Percentiles rank a stretch among this genome's conserved stretches.
Evolutionary conservation across 1,284 basidiomycete genomes (phyloP).

Genomic region (Rhodotorula sp.): DNA sequence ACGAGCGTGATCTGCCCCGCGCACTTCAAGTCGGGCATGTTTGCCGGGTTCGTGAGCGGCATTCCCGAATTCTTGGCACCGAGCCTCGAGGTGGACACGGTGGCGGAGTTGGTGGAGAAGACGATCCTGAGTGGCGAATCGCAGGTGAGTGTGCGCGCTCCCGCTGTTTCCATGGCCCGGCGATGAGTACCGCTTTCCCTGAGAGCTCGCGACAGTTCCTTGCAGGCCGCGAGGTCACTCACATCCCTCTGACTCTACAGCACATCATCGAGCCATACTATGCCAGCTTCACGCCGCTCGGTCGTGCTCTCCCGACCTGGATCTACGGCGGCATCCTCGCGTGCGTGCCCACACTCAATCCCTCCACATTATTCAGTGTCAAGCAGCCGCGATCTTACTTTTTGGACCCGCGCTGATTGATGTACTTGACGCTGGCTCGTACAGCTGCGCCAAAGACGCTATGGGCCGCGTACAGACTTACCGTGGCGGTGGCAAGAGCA

Average conservation of each 20-base stretch:
- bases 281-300: conserved; percentile 59
- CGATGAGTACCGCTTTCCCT: too few relatives aligned
- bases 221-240: neutral
- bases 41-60: conserved; percentile 21
- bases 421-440: too few relatives aligned
- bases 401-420: too few relatives aligned
- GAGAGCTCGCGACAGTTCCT: neutral
- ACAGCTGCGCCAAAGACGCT: conserved; percentile 16
- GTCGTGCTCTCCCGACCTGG: conserved; percentile 66
- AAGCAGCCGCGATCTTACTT: too few relatives aligned
- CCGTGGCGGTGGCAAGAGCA: neutral
- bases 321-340: conserved; percentile 54
- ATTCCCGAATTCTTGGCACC: conserved; percentile 23
- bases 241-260: conserved; percentile 46
- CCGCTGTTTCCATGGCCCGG: conserved; percentile 8
- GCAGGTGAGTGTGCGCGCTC: conserved; percentile 54
- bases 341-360: conserved; percentile 8
- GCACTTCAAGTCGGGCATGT: conserved; percentile 24
- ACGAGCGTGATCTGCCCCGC: conserved; percentile 27
- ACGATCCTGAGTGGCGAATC: conserved; percentile 28
- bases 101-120: conserved; percentile 16
- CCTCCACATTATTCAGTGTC: neutral
- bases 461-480: conserved; percentile 10
- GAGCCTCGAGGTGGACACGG: conserved; percentile 28
- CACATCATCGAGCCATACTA: conserved; percentile 61